Conservation (phyloP, 1,139 yeast genomes). For the Barnettozyma hawaiiensis region DNA sequence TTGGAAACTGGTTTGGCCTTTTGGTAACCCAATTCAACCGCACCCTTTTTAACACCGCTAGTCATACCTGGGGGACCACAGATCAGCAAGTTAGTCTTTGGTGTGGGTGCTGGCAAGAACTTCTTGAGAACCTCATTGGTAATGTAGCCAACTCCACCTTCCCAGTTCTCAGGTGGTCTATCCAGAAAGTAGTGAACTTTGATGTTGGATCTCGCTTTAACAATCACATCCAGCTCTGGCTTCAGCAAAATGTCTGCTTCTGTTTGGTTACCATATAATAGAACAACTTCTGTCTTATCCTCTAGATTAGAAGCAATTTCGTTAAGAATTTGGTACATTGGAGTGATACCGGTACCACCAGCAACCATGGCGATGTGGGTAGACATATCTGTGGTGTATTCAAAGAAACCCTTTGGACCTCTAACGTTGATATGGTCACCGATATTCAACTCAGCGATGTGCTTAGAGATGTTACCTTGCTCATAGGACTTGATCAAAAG, state of each 20-base stretch:
- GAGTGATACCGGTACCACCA: slow-evolving; percentile 95
- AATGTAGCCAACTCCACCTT: slow-evolving; percentile 77
- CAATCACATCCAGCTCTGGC: slow-evolving; percentile 71
- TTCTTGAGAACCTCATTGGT: slow-evolving; percentile 68
- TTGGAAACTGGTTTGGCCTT: slow-evolving; percentile 91
- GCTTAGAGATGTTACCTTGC: slow-evolving; percentile 79
- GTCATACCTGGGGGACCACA: slow-evolving; percentile 97
- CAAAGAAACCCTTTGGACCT: slow-evolving; percentile 94
- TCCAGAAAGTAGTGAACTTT: slow-evolving; percentile 72
- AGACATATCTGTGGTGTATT: slow-evolving; percentile 77
- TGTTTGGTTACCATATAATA: slow-evolving; percentile 75
- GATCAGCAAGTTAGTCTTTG: slow-evolving; percentile 64
- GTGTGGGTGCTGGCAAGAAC: slow-evolving; percentile 57
- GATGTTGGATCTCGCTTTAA: slow-evolving; percentile 55
- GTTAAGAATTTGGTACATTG: slow-evolving; percentile 84
- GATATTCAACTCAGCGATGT: slow-evolving; percentile 60
- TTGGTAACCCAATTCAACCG: slow-evolving; percentile 74
- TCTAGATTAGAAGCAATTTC: slow-evolving; percentile 67
- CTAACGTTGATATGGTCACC: slow-evolving; percentile 71
- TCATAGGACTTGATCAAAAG: slow-evolving; percentile 89
- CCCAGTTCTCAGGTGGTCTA: slow-evolving; percentile 70
- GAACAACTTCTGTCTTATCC: slow-evolving; percentile 67
- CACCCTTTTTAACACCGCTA: slow-evolving; percentile 74
- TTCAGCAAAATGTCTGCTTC: slow-evolving; percentile 75
- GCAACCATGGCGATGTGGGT: slow-evolving; percentile 81